phyloP scores from a whole-genome alignment of 148 eudicot species.

The Rhododendron mucronatum region DNA sequence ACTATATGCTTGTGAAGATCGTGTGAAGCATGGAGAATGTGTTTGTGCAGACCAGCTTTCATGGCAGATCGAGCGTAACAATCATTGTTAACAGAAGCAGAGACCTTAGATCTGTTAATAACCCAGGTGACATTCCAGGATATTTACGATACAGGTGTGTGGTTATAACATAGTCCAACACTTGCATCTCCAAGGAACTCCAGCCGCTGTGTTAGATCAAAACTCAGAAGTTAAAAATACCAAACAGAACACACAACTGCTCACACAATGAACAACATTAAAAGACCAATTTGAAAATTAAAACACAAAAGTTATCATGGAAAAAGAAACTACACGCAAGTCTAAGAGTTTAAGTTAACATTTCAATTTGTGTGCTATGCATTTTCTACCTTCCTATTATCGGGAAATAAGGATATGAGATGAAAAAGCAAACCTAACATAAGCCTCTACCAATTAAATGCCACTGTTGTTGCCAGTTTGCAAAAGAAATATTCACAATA shows the following conservation, averaged over 20 bases:
- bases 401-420: background rate
- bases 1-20: constrained; percentile 45
- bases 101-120: constrained; percentile 84
- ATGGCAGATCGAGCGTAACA: constrained; percentile 63
- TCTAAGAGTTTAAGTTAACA: background rate
- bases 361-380: background rate
- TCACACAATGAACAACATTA: background rate
- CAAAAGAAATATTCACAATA: background rate
- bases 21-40: constrained; percentile 69
- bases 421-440: background rate
- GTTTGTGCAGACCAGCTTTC: constrained; percentile 48
- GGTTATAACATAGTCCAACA: constrained; percentile 72
- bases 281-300: background rate
- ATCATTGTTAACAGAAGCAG: constrained; percentile 85
- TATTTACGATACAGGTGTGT: constrained; percentile 47
- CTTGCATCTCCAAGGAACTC: constrained; percentile 86
- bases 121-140: constrained; percentile 75
- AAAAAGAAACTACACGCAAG: background rate
- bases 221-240: background rate
- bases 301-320: background rate
- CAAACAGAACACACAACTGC: background rate
- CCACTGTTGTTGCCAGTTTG: background rate
- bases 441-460: background rate
- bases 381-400: background rate
- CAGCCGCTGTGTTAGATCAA: constrained; percentile 48